These are phyloP conservation scores for Ophiostoma ulmi DNA, from an alignment of 2,329 filamentous ascomycete species.

Conservation along the genomic window DNA sequence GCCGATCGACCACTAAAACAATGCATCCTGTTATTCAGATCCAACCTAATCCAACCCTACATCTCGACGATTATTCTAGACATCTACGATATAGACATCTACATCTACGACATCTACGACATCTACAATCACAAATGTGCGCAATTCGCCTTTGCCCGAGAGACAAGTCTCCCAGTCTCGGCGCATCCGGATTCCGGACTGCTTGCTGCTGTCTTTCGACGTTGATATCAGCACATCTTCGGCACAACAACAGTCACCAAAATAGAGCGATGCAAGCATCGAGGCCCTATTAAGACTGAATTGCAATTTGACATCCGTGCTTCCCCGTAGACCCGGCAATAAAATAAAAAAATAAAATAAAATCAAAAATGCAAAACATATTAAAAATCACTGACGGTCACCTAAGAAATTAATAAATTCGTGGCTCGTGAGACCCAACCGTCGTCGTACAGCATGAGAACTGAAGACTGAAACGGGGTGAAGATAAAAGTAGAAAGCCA, in stretches of 20 bases:
- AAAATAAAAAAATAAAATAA: not conserved
- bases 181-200: slow-evolving; percentile 38
- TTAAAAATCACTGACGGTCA: not conserved
- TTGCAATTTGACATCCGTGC: slow-evolving; percentile 99
- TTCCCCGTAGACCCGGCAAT: slow-evolving; percentile 35
- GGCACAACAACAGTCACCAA: slow-evolving; percentile 89
- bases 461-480: not conserved
- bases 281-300: slow-evolving; percentile 51
- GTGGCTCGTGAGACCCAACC: slow-evolving; percentile 1
- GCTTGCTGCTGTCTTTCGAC: slow-evolving; percentile 32
- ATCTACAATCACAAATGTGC: slow-evolving; percentile 28
- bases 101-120: not conserved
- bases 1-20: not conserved
- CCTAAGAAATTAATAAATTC: not conserved
- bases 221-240: slow-evolving; percentile 94
- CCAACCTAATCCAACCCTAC: too few species aligned
- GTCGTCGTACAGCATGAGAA: not conserved
- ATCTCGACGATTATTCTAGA: too few species aligned
- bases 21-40: too few species aligned
- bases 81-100: not conserved
- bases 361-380: not conserved
- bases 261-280: slow-evolving; percentile 17
- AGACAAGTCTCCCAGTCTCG: slow-evolving; percentile 16
- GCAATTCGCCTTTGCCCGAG: slow-evolving; percentile 32
- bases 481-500: not conserved